phyloP scores from a whole-genome alignment of 495 filamentous ascomycete species.

The Neurospora sp. region DNA sequence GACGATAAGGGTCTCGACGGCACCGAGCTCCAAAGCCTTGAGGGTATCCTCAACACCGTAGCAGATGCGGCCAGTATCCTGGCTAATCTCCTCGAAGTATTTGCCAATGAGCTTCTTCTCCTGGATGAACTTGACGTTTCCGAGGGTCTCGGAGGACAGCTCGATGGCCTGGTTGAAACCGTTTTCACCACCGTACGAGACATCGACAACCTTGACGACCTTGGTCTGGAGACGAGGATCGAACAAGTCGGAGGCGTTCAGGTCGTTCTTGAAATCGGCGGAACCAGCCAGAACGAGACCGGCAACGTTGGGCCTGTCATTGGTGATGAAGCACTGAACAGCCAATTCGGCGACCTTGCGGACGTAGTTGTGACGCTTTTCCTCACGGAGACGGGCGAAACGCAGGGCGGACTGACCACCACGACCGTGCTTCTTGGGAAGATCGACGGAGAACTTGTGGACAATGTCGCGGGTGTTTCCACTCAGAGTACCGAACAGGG shows the following conservation, averaged over 20 bases:
- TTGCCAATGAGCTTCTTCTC: constrained; percentile 98
- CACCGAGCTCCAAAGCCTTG: constrained; percentile 93
- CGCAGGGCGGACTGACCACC: constrained; percentile 98
- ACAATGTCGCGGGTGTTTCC: constrained; percentile 96
- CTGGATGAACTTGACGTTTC: constrained; percentile 99
- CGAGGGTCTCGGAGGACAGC: constrained; percentile 84
- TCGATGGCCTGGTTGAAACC: constrained; percentile 99
- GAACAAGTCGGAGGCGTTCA: constrained; percentile 96
- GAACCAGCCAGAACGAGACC: constrained; percentile 92
- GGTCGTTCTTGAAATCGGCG: constrained; percentile 98
- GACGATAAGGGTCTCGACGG: constrained; percentile 90
- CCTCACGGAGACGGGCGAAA: constrained; percentile 98
- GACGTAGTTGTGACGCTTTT: constrained; percentile 99
- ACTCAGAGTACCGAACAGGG: constrained; percentile 90
- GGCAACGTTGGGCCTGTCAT: constrained; percentile 94
- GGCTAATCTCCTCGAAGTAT: constrained; percentile 98
- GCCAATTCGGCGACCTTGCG: constrained; percentile 96
- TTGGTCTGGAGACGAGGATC: constrained; percentile 82
- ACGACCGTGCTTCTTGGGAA: constrained; percentile 99
- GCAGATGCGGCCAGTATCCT: constrained; percentile 90
- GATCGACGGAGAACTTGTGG: constrained; percentile 92
- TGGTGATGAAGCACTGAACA: constrained; percentile 96
- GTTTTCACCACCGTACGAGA: constrained; percentile 97
- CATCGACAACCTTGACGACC: constrained; percentile 98
- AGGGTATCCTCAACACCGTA: constrained; percentile 97